Conservation (phyloP, 2,329 filamentous ascomycete species). For the Botrytis tulipae region DNA sequence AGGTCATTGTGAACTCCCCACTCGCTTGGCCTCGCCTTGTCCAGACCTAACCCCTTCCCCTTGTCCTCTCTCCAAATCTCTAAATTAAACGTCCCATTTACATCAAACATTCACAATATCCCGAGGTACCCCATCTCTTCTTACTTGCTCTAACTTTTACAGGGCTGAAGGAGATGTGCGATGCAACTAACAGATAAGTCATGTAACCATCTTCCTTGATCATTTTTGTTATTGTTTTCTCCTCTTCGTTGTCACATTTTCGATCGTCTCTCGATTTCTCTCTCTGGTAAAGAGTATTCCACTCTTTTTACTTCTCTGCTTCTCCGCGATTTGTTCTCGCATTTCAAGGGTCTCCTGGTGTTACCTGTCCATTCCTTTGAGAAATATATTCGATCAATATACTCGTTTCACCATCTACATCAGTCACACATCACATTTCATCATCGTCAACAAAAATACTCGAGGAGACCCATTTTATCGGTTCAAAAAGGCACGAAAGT, state of each 20-base stretch:
- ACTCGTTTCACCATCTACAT: constrained; percentile 28
- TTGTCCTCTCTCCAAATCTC: constrained; percentile 9
- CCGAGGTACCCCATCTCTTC: not conserved
- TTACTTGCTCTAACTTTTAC: constrained; percentile 21
- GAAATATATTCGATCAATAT: constrained; percentile 21
- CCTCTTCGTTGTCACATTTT: constrained; percentile 25
- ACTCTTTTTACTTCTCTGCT: constrained; percentile 12
- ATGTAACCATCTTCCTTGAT: constrained; percentile 10
- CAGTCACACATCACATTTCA: constrained; percentile 23
- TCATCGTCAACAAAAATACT: constrained; percentile 19
- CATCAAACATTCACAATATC: constrained; percentile 47
- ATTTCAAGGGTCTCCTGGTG: constrained; percentile 36
- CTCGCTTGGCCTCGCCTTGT: constrained; percentile 6
- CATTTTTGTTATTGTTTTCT: constrained; percentile 30
- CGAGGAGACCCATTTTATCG: not conserved
- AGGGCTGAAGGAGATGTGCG: constrained; percentile 18
- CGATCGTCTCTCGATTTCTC: constrained; percentile 22
- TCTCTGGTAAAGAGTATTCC: not conserved
- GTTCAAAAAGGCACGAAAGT: not conserved
- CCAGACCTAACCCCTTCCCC: constrained; percentile 6
- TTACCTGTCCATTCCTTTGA: constrained; percentile 37
- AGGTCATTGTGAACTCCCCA: not conserved
- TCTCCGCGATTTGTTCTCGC: constrained; percentile 21
- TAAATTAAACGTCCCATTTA: constrained; percentile 44
- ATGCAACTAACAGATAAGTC: constrained; percentile 18